Evolutionary conservation across 169 alveolate genomes (phyloP).

Genomic region (Plasmodium vivax): DNA sequence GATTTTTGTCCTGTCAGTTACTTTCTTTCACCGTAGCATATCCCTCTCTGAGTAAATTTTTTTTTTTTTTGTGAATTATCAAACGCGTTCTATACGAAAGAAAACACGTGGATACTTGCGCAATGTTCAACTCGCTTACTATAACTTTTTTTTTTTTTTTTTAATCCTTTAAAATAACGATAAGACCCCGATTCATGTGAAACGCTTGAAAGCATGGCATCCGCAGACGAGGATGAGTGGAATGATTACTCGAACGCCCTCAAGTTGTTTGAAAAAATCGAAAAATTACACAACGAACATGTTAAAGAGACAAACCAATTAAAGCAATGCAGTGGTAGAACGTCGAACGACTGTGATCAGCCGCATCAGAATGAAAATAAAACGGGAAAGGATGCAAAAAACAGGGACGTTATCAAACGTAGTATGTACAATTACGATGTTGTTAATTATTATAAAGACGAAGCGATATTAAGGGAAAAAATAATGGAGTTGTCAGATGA

Average conservation of each 20-base stretch:
- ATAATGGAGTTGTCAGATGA: slow-evolving; percentile 61
- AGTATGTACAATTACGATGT: slow-evolving; percentile 70
- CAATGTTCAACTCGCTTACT: not conserved
- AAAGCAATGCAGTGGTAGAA: slow-evolving; percentile 8
- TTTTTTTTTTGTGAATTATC: not conserved
- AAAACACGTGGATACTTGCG: not conserved
- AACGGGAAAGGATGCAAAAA: not conserved
- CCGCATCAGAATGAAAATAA: not conserved
- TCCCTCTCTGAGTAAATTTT: not conserved
- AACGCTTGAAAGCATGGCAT: slow-evolving; percentile 14
- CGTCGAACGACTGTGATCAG: not conserved
- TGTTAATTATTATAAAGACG: slow-evolving; percentile 66
- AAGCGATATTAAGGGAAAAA: slow-evolving; percentile 48
- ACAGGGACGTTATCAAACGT: slow-evolving; percentile 22
- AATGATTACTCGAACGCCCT: slow-evolving; percentile 54
- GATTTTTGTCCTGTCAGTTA: not conserved
- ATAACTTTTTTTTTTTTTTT: not conserved
- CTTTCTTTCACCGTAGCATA: not conserved
- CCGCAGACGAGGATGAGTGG: slow-evolving; percentile 56
- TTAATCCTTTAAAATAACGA: not conserved
- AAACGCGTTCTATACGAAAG: not conserved
- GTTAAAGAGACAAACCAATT: slow-evolving; percentile 5
- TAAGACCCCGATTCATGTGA: slow-evolving; percentile 4
- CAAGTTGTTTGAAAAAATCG: slow-evolving; percentile 42
- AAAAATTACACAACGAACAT: slow-evolving; percentile 47